Conservation (phyloP, 352 stramenopile genomes). For the Elongisporangium senticosum region DNA sequence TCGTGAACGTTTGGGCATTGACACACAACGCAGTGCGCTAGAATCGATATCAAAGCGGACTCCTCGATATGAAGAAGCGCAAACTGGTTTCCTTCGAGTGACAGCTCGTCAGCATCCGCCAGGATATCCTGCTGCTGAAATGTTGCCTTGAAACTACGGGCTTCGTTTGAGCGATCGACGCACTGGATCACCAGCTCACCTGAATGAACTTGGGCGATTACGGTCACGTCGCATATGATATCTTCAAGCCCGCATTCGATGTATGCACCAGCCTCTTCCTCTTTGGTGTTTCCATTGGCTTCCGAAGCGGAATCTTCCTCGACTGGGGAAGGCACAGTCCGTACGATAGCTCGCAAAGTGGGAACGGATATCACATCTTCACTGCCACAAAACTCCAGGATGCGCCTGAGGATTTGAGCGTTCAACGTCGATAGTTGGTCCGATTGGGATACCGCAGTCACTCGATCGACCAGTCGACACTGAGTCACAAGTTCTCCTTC, state of each 20-base stretch:
- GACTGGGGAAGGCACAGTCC: background rate
- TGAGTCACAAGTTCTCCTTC: background rate
- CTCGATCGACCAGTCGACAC: background rate
- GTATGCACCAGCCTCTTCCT: background rate
- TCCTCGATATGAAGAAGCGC: background rate
- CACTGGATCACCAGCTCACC: background rate
- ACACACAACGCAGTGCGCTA: background rate
- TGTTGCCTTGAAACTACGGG: background rate
- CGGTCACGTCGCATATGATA: background rate
- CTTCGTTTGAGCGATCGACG: background rate
- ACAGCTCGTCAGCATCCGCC: background rate
- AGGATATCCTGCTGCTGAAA: background rate
- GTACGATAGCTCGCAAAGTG: background rate
- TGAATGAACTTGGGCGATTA: background rate
- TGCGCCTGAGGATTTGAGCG: background rate
- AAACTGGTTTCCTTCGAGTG: background rate
- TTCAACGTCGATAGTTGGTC: background rate
- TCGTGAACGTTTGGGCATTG: background rate
- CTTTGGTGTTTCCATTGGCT: background rate
- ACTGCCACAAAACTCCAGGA: background rate
- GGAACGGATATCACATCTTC: background rate
- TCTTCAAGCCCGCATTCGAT: background rate
- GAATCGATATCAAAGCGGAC: background rate
- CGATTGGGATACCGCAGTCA: background rate
- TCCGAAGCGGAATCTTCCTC: background rate